Evolutionary conservation across 2,329 filamentous ascomycete genomes (phyloP).

Genomic region (Aspergillus floridensis): DNA sequence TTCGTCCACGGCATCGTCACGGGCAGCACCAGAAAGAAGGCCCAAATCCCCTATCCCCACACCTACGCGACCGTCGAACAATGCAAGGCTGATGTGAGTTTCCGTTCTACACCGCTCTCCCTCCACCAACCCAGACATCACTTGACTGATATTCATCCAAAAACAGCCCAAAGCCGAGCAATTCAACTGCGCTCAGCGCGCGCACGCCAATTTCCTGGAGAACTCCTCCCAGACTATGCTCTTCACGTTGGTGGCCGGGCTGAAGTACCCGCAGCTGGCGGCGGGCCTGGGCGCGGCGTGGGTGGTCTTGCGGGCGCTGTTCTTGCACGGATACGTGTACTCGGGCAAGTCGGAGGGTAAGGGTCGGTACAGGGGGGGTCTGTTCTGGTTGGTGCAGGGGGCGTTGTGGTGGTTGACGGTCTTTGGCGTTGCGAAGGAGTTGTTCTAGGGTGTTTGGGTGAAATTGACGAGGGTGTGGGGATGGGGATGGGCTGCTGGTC

Average conservation of each 20-base stretch:
- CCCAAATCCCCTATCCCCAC: conserved; percentile 58
- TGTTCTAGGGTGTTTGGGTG: conserved; percentile 18
- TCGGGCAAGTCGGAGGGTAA: conserved; percentile 38
- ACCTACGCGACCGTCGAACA: conserved; percentile 57
- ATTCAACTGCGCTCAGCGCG: conserved; percentile 56
- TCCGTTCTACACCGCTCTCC: background rate
- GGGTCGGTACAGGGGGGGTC: conserved; percentile 35
- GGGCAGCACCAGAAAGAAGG: conserved; percentile 48
- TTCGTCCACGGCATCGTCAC: conserved; percentile 53
- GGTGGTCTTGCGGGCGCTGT: conserved; percentile 52
- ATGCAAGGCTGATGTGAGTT: conserved; percentile 46
- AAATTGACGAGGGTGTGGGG: no score
- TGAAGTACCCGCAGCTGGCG: conserved; percentile 52
- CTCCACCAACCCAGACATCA: background rate
- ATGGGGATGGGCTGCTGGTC: no score
- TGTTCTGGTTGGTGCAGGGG: conserved; percentile 42
- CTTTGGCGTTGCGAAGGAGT: conserved; percentile 35
- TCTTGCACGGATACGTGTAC: conserved; percentile 48
- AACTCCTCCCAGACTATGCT: conserved; percentile 54
- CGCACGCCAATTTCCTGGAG: conserved; percentile 60
- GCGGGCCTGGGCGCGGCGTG: conserved; percentile 50
- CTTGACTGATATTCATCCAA: background rate
- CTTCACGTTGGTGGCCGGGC: conserved; percentile 53
- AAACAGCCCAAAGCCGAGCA: conserved; percentile 42
- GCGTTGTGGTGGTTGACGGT: conserved; percentile 40